Percentiles rank a stretch among this genome's conserved stretches.
These are phyloP conservation scores for Chlamydomonas sp. DNA, from an alignment of 139 green algal species.

Conservation along the genomic window DNA sequence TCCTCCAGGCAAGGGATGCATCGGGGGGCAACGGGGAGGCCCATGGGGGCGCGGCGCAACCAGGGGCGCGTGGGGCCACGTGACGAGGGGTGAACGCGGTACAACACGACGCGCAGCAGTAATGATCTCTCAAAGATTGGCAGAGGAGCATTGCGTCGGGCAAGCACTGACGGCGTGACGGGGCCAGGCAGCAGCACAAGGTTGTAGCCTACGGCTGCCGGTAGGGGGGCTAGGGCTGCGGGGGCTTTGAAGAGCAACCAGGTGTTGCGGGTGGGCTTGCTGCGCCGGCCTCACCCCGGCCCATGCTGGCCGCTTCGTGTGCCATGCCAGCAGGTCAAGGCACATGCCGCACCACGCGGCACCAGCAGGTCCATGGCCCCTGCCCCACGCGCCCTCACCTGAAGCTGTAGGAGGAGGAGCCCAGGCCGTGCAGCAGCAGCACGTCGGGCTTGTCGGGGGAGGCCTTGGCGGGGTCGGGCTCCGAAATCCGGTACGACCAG, in stretches of 20 bases:
- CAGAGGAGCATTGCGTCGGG: too few species aligned
- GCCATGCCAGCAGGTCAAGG: not conserved
- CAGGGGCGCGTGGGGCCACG: not conserved
- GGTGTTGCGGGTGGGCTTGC: not conserved
- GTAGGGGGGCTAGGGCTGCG: too few species aligned
- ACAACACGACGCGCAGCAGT: too few species aligned
- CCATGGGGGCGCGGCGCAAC: not conserved
- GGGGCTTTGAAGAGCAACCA: not conserved
- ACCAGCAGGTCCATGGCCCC: not conserved
- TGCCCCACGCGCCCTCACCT: conserved; percentile 39
- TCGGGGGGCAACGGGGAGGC: not conserved
- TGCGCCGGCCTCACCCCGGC: not conserved
- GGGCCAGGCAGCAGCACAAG: too few species aligned
- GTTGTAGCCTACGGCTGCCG: not conserved
- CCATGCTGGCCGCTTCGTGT: too few species aligned
- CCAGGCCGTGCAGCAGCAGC: conserved; percentile 80
- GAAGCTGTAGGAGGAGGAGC: conserved; percentile 70
- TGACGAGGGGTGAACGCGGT: too few species aligned
- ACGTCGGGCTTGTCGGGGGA: conserved; percentile 55
- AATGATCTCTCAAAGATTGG: too few species aligned
- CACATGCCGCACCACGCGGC: not conserved
- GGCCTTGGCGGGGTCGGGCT: conserved; percentile 23
- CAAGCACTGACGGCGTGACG: too few species aligned
- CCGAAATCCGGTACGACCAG: conserved; percentile 70
- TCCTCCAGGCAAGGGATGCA: not conserved